Evolutionary conservation across 2,329 filamentous ascomycete species (phyloP).

Genomic region (Apiospora aurea): DNA sequence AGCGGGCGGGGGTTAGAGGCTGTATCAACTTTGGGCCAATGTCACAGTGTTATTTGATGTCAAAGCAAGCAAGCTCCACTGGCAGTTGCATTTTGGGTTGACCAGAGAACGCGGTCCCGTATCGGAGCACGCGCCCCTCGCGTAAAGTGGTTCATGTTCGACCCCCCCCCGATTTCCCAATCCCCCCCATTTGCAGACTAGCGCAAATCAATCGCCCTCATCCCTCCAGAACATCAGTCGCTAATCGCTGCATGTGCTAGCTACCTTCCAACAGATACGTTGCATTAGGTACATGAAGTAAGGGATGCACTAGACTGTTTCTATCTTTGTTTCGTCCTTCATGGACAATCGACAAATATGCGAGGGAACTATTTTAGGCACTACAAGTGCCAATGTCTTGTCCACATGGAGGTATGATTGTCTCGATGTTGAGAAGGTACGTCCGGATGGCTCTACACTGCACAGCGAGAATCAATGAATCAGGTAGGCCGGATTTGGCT

Average conservation of each 20-base stretch:
- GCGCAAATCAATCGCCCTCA: neutral
- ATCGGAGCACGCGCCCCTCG: conserved; percentile 19
- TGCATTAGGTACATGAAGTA: neutral
- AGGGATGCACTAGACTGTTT: neutral
- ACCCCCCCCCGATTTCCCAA: no score
- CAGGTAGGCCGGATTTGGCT: neutral
- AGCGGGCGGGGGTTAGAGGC: neutral
- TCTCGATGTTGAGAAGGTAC: neutral
- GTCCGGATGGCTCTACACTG: neutral
- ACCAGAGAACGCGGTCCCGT: conserved; percentile 19
- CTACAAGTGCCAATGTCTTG: neutral
- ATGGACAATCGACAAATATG: neutral
- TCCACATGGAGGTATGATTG: neutral
- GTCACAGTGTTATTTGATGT: conserved; percentile 7
- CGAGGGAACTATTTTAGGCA: neutral
- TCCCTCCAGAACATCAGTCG: neutral
- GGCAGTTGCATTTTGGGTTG: conserved; percentile 32
- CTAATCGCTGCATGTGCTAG: neutral
- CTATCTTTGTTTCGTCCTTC: neutral
- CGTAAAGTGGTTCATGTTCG: conserved; percentile 29
- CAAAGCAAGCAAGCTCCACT: conserved; percentile 6
- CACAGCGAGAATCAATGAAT: neutral
- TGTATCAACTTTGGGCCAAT: conserved; percentile 1
- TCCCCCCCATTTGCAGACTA: neutral
- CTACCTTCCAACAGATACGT: no score